phyloP scores from a whole-genome alignment of 2,329 filamentous ascomycete species.

The Cladobotryum protrusum region DNA sequence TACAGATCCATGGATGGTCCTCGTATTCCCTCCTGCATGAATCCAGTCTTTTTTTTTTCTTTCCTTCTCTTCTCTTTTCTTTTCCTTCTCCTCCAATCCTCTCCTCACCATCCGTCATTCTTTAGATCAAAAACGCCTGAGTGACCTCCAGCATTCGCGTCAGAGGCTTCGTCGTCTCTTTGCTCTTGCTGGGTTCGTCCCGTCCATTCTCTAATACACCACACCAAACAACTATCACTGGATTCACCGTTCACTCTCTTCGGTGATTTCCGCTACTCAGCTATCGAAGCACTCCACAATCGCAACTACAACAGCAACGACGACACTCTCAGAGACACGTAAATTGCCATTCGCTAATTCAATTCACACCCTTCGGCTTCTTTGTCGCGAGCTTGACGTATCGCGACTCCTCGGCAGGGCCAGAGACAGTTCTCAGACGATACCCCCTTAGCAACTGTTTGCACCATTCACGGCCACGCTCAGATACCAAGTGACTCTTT shows the following conservation, averaged over 20 bases:
- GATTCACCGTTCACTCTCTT: constrained; percentile 6
- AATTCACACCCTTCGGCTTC: background rate
- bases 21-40: too few species aligned
- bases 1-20: too few species aligned
- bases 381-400: background rate
- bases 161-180: background rate
- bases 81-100: background rate
- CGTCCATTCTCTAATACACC: constrained; percentile 6
- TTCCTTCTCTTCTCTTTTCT: constrained; percentile 1
- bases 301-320: background rate
- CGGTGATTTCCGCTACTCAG: background rate
- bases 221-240: background rate
- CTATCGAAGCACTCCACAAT: background rate
- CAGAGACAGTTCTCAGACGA: constrained; percentile 6
- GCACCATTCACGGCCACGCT: background rate
- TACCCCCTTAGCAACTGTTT: background rate
- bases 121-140: background rate
- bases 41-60: background rate
- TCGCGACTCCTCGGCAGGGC: constrained; percentile 7
- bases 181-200: constrained; percentile 2
- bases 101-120: background rate
- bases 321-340: background rate
- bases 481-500: background rate
- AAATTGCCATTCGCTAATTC: background rate
- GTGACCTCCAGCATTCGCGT: background rate